phyloP scores from a whole-genome alignment of 805 yeast species.

The Ogataea methylovora region DNA sequence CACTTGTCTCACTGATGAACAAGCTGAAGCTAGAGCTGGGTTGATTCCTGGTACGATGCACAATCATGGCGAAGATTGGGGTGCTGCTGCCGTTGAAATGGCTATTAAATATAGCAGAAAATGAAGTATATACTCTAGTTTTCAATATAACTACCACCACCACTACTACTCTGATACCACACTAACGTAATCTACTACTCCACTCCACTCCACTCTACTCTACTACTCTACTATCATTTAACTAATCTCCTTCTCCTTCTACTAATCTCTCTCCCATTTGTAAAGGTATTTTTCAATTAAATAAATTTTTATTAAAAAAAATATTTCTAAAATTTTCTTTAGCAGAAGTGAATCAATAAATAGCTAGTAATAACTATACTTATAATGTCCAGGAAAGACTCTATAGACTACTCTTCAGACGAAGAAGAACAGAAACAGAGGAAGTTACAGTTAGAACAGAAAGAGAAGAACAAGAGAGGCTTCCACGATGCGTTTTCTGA shows the following conservation, averaged over 20 bases:
- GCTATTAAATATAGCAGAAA: constrained; percentile 33
- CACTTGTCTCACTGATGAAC: constrained; percentile 90
- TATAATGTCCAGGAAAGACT: not conserved
- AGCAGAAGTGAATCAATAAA: no score
- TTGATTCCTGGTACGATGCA: constrained; percentile 67
- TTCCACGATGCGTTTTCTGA: constrained; percentile 6
- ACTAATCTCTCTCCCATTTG: no score
- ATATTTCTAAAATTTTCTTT: no score
- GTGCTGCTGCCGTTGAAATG: constrained; percentile 98
- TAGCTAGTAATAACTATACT: no score
- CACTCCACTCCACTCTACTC: no score
- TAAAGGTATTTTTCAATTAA: no score
- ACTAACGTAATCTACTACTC: not conserved
- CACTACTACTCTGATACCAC: no score
- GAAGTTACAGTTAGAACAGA: not conserved
- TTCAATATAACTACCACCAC: no score
- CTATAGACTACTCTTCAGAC: not conserved
- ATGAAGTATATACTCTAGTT: no score
- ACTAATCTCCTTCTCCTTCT: no score
- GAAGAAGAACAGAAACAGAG: not conserved
- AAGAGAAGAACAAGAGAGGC: constrained; percentile 2
- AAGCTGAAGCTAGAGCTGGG: constrained; percentile 91
- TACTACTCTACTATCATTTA: no score
- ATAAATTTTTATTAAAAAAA: no score
- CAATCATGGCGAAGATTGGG: constrained; percentile 98